Percentiles rank a stretch among this genome's conserved stretches.
Conservation (phyloP, 306 rosid genomes). For the Glycyrrhiza uralensis region DNA sequence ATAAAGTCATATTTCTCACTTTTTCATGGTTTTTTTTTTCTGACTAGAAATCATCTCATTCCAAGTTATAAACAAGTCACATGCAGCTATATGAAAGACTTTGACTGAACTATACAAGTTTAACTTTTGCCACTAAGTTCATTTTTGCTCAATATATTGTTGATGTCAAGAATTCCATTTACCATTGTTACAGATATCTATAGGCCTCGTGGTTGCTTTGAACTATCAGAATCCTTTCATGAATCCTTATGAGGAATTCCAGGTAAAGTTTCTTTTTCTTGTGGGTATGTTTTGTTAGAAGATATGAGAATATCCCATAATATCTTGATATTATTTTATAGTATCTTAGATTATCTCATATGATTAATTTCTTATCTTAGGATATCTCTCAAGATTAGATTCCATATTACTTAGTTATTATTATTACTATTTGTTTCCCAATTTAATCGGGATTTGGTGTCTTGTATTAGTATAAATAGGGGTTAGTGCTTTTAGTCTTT, state of each 20-base stretch:
- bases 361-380: too few relatives aligned
- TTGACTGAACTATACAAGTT: slow-evolving; percentile 6
- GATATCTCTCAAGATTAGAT: too few relatives aligned
- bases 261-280: slow-evolving; percentile 47
- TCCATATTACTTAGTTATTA: too few relatives aligned
- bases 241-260: slow-evolving; percentile 93
- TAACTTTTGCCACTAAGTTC: not conserved
- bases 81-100: slow-evolving; percentile 2
- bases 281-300: too few relatives aligned
- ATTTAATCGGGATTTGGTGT: too few relatives aligned
- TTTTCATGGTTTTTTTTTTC: not conserved
- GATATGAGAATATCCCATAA: too few relatives aligned
- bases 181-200: slow-evolving; percentile 57
- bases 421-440: too few relatives aligned
- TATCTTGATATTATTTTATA: too few relatives aligned
- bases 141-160: slow-evolving; percentile 6
- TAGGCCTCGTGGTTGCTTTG: slow-evolving; percentile 90
- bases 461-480: too few relatives aligned
- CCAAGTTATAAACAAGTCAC: not conserved
- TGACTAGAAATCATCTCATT: not conserved
- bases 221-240: slow-evolving; percentile 78
- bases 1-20: slow-evolving; percentile 10
- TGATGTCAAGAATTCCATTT: slow-evolving; percentile 20
- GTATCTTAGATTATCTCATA: too few relatives aligned
- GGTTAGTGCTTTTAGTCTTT: too few relatives aligned